phyloP scores from a whole-genome alignment of 2,329 filamentous ascomycete species.

The Nemania bipapillata region DNA sequence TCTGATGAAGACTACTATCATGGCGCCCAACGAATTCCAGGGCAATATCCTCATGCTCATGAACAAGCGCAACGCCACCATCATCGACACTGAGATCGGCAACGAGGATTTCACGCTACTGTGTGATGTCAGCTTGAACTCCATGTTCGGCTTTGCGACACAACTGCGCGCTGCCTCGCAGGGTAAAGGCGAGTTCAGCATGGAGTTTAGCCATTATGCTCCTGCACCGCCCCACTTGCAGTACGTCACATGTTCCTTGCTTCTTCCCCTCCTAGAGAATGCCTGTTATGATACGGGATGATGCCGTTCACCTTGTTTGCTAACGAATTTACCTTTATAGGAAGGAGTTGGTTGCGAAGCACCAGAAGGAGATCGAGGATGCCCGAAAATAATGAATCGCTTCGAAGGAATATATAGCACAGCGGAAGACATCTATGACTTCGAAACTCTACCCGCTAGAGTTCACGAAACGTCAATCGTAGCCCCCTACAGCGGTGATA shows the following conservation, averaged over 20 bases:
- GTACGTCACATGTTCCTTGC: constrained; percentile 63
- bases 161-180: constrained; percentile 93
- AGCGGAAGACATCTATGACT: no score
- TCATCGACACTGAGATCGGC: constrained; percentile 94
- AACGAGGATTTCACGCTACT: constrained; percentile 92
- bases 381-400: constrained; percentile 36
- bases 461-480: background rate
- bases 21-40: constrained; percentile 96
- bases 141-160: constrained; percentile 97
- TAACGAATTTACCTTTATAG: constrained; percentile 53
- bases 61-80: constrained; percentile 96
- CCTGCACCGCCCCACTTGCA: constrained; percentile 88
- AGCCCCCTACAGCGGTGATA: background rate
- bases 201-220: constrained; percentile 98
- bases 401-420: background rate
- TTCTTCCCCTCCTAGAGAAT: background rate
- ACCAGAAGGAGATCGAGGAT: constrained; percentile 67
- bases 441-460: background rate
- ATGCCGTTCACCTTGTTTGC: background rate
- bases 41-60: constrained; percentile 92
- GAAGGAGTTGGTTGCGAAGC: constrained; percentile 69
- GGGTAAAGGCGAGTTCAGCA: constrained; percentile 97
- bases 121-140: constrained; percentile 91
- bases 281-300: constrained; percentile 21
- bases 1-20: constrained; percentile 97